Evolutionary conservation across 2,329 filamentous ascomycete species (phyloP), one percentile per base, ranked within the genome.

Genomic region (Colletotrichum shisoi): DNA sequence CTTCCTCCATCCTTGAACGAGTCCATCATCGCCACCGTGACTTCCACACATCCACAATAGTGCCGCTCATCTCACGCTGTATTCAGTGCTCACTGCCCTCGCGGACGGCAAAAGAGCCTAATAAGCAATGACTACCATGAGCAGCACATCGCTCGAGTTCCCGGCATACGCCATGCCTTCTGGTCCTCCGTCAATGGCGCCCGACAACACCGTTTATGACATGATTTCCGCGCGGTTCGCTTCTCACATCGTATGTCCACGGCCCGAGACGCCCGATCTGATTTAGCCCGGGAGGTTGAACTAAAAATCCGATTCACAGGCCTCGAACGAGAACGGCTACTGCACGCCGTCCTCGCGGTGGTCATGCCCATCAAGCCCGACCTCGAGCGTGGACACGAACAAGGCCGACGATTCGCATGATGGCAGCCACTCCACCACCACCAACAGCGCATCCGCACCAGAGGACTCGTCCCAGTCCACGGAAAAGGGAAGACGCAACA

Each of bases 221-320:
- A 42, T 69, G 19, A 68, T 70, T 42, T 66, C 68, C 24, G 53
- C 65, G 27, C 65, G 65, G 60, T 70, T 70, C 40, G 57, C 61
- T n/a, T 37, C 61, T 37, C 52, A 53, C 31, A 58, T 69, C 17
- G 65, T 65, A 66, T 40, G 61, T 49, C 2, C 31, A 27, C 24
- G 4, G 15, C 6, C 37, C 31, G 4, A 19, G 12, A n/a, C 19
- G 2, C 39, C 19, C 21, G 4, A 5, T 27, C 24, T 27, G 24
- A 27, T 27, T 27, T 27, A 1, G 4, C 24, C 24, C 24, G 24
- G 15, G 15, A 37, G 42, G 13, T 49, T 52, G 4, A 27, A 27
- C 24, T 27, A 27, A 45, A 63, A 24, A 42, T 2, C 11, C 12
- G 48, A 13, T n/a, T 31, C 13, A 3, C 61, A 70, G 65, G 46